Base-by-base conservation (phyloP, 1,139 yeast species). In the Debaryomyces sp. region DNA sequence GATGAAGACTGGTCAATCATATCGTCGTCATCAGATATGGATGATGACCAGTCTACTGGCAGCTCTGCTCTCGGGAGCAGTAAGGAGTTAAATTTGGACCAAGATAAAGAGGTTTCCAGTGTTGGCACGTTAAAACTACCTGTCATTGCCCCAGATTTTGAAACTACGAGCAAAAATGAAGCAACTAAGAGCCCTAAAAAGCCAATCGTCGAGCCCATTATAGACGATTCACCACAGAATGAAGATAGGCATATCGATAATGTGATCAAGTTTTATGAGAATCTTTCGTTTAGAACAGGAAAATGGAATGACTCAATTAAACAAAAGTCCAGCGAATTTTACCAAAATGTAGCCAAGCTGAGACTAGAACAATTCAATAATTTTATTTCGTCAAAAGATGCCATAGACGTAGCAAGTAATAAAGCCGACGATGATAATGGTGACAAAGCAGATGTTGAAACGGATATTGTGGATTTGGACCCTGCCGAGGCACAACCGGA, bases 1-100 rank as follows among this genome's bases (percentile, higher is more conserved):
- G 72, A 67, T 44, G 80, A 75, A 59, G 80, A 75, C 45, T 75
- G 80, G 80, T 70, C 79, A 4, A 71, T 75, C 39, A 75, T 75
- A 34, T 73, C 78, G 10, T 72, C 77, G 3, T 73, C 73, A 21
- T 74, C 80, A 1, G 80, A 75, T 44, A 52, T 69, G 42, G 76
- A 68, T 41, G 78, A 70, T 33, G 78, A 73, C 34, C 63, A 64
- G 41, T 62, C 71, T 7, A 62, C 67, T 10, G 59, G 64, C 6
- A 60, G 62, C 47, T 56, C 61, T 3, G 44, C 26, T n/a, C 30
- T 27, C 8, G 41, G 37, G 23, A 32, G 15, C 22, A 22, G 29
- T 27, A 36, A 23, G 6, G 30, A 26, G 4, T 12, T 39, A 29
- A 38, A 18, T 9, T 26, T 23, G 24, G 42, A 35, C 18, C 41